Evolutionary conservation across 371 early-diverging fungal genomes (phyloP), one percentile per base, ranked within the genome.

Genomic region (Edhazardia aedis): DNA sequence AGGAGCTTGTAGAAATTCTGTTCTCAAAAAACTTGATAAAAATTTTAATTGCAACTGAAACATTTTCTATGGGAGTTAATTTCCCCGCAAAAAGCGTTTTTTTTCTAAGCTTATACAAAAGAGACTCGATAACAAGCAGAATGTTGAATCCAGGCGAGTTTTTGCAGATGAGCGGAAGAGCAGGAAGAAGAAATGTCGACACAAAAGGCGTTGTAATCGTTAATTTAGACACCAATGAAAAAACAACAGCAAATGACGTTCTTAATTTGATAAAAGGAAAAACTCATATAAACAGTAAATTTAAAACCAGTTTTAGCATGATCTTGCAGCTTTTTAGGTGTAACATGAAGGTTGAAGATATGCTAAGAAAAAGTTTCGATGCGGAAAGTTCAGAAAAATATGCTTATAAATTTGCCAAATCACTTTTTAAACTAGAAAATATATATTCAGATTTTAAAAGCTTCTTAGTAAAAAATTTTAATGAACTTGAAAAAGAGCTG

Each of bases 11-110:
- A 28, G 99, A 99, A 75, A 86, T 99, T 54, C 76, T 99, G 24
- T 99, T 99, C 78, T 92, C 91, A 68, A 93, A 94, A 75, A 86
- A 86, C 30, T 71, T 94, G 44, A 63, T 99, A 29, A 94, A 95
- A 75, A 87, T 92, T 12, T 75, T 99, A 29, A 95, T 99, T 80
- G 96, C 96, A 29, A 99, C 99, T 0, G 99, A 99, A 68, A 95
- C 99, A 0, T 99, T 99, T 75, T 90, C 99, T 3, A 99, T 99
- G 66, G 99, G 99, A 40, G 69, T 99, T 45, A 99, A 99, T 76
- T 95, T 99, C 95, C 99, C 99, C 33, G 95, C 96, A 49, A 88
- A 88, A 65, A 91, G 93, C 0, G 96, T 95, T 12, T 84, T 95
- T 1, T 99, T 99, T 64, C 91, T 95, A 0, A 76, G 80, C 50